Evolutionary conservation across 306 rosid species (phyloP).

Genomic region (Vigna nakashimae): DNA sequence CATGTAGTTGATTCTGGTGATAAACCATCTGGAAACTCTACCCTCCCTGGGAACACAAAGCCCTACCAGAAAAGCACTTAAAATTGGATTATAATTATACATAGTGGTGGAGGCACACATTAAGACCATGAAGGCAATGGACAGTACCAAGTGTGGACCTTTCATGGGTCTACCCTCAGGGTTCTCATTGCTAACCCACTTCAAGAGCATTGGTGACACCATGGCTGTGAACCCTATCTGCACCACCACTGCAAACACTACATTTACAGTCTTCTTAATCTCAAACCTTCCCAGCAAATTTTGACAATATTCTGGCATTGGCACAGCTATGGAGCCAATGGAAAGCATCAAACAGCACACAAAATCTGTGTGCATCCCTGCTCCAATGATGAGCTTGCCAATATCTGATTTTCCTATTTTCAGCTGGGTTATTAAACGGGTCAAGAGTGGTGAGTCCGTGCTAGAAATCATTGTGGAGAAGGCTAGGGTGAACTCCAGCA

Average conservation of each 20-base stretch:
- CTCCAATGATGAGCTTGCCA: conserved; percentile 73
- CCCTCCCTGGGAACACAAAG: conserved; percentile 75
- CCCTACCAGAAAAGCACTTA: conserved; percentile 81
- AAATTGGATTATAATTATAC: conserved; percentile 60
- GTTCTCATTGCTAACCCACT: conserved; percentile 84
- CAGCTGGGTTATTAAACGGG: conserved; percentile 70
- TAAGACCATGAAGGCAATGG: conserved; percentile 75
- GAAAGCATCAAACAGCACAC: conserved; percentile 61
- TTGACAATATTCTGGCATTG: conserved; percentile 26
- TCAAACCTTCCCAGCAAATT: neutral
- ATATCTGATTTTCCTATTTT: conserved; percentile 87
- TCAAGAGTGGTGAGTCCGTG: conserved; percentile 79
- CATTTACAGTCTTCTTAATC: conserved; percentile 21
- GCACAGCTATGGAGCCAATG: conserved; percentile 61
- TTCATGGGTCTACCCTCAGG: conserved; percentile 88
- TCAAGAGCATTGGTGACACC: conserved; percentile 68
- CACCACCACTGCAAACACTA: conserved; percentile 47
- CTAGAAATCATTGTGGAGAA: conserved; percentile 63
- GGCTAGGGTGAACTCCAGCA: conserved; percentile 54
- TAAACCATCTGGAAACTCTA: conserved; percentile 75
- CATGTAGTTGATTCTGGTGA: conserved; percentile 69
- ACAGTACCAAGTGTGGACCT: conserved; percentile 73
- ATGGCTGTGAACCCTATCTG: conserved; percentile 54
- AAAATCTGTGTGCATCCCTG: conserved; percentile 81
- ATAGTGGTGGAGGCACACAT: conserved; percentile 54